phyloP scores from a whole-genome alignment of 306 rosid genomes.

The Biancaea sappan region DNA sequence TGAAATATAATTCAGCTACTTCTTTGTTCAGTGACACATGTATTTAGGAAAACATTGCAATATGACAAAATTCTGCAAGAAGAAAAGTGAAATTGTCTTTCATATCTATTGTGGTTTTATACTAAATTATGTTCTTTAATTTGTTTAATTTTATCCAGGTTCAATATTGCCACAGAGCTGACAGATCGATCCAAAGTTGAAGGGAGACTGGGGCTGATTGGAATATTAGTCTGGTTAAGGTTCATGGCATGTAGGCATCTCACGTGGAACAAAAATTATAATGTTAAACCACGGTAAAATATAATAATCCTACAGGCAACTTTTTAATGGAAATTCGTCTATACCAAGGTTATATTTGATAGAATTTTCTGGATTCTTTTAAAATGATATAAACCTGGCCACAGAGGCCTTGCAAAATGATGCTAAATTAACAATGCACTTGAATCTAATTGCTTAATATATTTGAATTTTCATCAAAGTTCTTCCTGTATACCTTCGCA shows the following conservation, averaged over 20 bases:
- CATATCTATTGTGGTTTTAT: background rate
- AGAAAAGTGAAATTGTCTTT: background rate
- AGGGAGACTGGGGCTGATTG: slow-evolving; percentile 37
- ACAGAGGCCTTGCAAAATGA: background rate
- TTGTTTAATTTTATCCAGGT: slow-evolving; percentile 25
- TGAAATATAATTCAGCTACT: background rate
- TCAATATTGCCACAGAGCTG: slow-evolving; percentile 44
- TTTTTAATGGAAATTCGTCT: background rate
- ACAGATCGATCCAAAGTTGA: slow-evolving; percentile 38
- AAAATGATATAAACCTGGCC: background rate
- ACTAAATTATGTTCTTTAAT: background rate
- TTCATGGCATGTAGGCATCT: slow-evolving; percentile 49
- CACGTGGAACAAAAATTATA: slow-evolving; percentile 47
- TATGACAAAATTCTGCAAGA: background rate
- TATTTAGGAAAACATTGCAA: slow-evolving; percentile 1
- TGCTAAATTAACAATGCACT: background rate
- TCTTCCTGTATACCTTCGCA: background rate
- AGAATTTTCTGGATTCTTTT: background rate
- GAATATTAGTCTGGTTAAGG: slow-evolving; percentile 49
- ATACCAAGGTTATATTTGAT: background rate
- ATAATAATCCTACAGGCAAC: background rate
- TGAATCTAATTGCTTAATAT: background rate
- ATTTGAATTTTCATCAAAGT: background rate
- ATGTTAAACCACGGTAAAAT: slow-evolving; percentile 48
- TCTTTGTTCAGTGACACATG: background rate